Conservation (phyloP, 1,284 basidiomycete species). For the Trametes sp. region DNA sequence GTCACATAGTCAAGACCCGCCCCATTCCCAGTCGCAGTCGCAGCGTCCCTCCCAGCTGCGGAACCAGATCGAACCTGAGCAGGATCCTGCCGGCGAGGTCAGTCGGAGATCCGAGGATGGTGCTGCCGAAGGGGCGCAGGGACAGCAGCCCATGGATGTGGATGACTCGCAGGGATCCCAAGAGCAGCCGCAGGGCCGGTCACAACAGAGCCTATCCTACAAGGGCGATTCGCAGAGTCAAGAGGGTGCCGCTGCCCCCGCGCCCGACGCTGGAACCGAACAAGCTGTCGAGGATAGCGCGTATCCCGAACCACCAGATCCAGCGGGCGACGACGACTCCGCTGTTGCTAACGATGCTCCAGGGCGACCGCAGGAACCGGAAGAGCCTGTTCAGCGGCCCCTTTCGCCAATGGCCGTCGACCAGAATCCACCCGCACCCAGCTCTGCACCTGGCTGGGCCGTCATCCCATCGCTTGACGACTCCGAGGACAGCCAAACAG, state of each 20-base stretch:
- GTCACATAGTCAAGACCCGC: too few relatives aligned
- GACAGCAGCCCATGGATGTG: background rate
- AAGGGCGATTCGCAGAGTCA: conserved; percentile 31
- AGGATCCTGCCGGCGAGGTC: too few relatives aligned
- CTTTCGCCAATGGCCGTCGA: conserved; percentile 16
- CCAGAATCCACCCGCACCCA: background rate
- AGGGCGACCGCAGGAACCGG: background rate
- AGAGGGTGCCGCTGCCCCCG: background rate
- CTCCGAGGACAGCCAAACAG: conserved; percentile 20
- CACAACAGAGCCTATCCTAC: conserved; percentile 26
- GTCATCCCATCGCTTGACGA: conserved; percentile 14
- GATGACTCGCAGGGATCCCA: conserved; percentile 6
- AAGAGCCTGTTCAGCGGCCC: background rate
- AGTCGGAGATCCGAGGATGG: background rate
- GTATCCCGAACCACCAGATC: background rate
- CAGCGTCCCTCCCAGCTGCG: conserved; percentile 30
- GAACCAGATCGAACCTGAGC: conserved; percentile 20
- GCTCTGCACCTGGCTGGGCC: conserved; percentile 16
- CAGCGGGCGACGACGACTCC: background rate
- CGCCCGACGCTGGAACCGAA: background rate
- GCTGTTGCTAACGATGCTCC: background rate
- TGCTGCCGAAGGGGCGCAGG: background rate
- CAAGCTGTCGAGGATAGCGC: background rate
- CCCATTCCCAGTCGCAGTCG: conserved; percentile 32
- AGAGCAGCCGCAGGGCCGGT: conserved; percentile 7